A percentile compares a stretch with the other conserved stretches of the same genome.
phyloP scores from a whole-genome alignment of 768 basidiomycete species.

The Lactarius akahatsu region DNA sequence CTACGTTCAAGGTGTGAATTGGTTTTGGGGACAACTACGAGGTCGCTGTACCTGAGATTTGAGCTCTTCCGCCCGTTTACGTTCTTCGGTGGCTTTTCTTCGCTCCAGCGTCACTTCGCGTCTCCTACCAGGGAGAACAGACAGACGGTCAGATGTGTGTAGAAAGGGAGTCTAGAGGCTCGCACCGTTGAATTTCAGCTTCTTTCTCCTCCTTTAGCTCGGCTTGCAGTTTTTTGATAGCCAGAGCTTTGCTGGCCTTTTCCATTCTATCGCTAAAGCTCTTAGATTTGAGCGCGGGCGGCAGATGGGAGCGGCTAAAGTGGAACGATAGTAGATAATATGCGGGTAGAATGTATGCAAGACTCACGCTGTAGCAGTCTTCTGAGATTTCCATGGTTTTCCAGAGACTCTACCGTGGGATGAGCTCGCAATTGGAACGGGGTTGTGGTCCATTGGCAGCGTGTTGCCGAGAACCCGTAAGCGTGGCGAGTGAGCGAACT shows the following conservation, averaged over 20 bases:
- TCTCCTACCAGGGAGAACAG: constrained; percentile 44
- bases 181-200: constrained; percentile 61
- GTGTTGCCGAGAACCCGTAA: background rate
- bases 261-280: constrained; percentile 69
- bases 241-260: constrained; percentile 60
- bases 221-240: constrained; percentile 69
- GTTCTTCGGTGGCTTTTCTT: constrained; percentile 71
- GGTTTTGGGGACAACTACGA: constrained; percentile 1
- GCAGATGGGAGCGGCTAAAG: constrained; percentile 65
- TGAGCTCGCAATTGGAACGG: constrained; percentile 50
- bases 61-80: constrained; percentile 59
- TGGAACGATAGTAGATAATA: constrained; percentile 19
- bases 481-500: background rate
- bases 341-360: background rate
- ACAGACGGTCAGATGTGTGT: background rate
- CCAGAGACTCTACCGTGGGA: constrained; percentile 66
- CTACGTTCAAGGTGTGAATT: constrained; percentile 39
- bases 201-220: constrained; percentile 78
- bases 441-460: constrained; percentile 16
- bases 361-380: constrained; percentile 52
- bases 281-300: constrained; percentile 62
- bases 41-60: constrained; percentile 52
- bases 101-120: constrained; percentile 68
- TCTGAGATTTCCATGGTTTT: constrained; percentile 62
- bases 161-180: constrained; percentile 1